A percentile compares a stretch with the other conserved stretches of the same genome.
phyloP scores from a whole-genome alignment of 306 rosid genomes.

The Begonia peltatifolia region DNA sequence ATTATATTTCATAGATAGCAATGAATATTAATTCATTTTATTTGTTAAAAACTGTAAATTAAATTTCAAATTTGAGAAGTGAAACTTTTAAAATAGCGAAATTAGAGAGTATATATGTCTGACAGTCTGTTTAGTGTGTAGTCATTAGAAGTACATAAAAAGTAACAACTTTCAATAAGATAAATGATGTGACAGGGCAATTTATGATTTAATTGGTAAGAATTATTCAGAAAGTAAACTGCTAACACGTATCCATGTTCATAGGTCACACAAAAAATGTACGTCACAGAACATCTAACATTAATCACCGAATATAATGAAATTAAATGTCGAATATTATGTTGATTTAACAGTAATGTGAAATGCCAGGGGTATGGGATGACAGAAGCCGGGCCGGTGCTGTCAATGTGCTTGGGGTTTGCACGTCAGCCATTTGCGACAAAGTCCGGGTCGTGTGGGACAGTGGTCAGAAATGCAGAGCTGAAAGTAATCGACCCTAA shows the following conservation, averaged over 20 bases:
- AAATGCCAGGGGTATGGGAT: constrained; percentile 66
- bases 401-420: constrained; percentile 56
- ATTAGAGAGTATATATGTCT: not conserved
- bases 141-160: not conserved
- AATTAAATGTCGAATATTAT: not conserved
- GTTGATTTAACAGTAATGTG: not conserved
- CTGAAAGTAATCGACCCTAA: constrained; percentile 57
- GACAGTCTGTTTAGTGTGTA: not conserved
- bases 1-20: not conserved
- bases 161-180: not conserved
- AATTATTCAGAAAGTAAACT: too few relatives aligned
- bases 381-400: constrained; percentile 95
- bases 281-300: too few relatives aligned
- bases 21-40: not conserved
- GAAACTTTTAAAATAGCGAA: too few relatives aligned
- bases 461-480: constrained; percentile 68
- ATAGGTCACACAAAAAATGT: too few relatives aligned
- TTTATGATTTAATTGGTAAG: too few relatives aligned
- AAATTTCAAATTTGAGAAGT: too few relatives aligned
- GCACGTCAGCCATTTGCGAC: constrained; percentile 52
- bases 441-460: constrained; percentile 76
- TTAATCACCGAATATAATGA: too few relatives aligned
- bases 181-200: too few relatives aligned
- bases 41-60: too few relatives aligned
- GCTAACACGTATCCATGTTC: too few relatives aligned